A percentile compares a stretch with the other conserved stretches of the same genome.
phyloP scores from a whole-genome alignment of 192 early-diverging fungal genomes.

The Backusella psychrophila region DNA sequence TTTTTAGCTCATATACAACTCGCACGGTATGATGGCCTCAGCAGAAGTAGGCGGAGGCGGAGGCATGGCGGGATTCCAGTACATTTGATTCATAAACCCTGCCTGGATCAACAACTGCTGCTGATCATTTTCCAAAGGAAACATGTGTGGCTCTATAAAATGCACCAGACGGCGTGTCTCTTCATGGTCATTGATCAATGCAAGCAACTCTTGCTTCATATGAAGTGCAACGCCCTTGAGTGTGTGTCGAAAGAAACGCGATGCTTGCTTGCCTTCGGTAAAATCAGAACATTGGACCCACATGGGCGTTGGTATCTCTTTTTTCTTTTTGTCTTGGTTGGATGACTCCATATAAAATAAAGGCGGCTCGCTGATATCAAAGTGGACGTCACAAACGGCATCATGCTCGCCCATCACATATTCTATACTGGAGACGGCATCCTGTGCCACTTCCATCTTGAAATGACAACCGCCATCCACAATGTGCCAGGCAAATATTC shows the following conservation, averaged over 20 bases:
- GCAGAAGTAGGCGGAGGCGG: background rate
- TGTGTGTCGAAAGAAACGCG: constrained; percentile 48
- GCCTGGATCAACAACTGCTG: background rate
- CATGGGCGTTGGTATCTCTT: background rate
- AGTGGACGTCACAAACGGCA: constrained; percentile 45
- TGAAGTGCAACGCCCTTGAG: constrained; percentile 42
- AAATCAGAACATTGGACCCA: constrained; percentile 65
- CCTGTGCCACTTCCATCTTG: constrained; percentile 62
- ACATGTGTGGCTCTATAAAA: constrained; percentile 9
- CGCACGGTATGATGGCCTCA: background rate
- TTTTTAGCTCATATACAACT: constrained; percentile 13
- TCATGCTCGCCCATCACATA: constrained; percentile 37
- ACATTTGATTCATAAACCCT: constrained; percentile 1
- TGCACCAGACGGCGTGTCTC: constrained; percentile 21
- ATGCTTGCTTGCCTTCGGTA: constrained; percentile 60
- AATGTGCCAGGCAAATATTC: constrained; percentile 60
- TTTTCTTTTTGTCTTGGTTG: background rate
- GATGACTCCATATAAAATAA: constrained; percentile 58
- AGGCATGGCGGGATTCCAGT: background rate
- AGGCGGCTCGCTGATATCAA: constrained; percentile 51
- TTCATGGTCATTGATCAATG: constrained; percentile 15
- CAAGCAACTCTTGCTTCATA: constrained; percentile 24
- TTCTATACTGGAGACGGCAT: constrained; percentile 49
- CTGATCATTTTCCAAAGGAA: background rate
- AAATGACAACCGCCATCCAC: constrained; percentile 54